Evolutionary conservation across 176 grass and related monocot species (phyloP), one percentile per base, ranked within the genome.

Genomic region (Rhipidocladum racemiflorum): DNA sequence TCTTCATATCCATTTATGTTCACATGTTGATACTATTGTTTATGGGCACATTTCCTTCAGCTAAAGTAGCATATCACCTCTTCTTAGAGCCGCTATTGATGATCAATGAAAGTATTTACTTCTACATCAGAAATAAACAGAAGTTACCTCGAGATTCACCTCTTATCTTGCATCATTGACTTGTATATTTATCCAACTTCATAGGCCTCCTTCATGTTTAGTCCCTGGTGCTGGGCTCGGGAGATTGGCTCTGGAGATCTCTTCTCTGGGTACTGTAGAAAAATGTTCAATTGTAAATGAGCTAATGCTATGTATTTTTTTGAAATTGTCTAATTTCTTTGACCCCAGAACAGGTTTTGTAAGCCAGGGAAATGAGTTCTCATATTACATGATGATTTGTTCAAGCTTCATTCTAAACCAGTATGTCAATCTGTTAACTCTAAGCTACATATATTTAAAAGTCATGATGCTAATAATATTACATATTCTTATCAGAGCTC

Each of bases 301-400:
- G 25, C 55, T 74, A 42, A 68, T 61, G 36, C 7, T 56, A 32
- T 74, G 25, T 73, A n/a, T 82, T 68, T 70, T 70, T 14, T 74
- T 75, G 78, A 81, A 66, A 72, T 71, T 88, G 43, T 54, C 7
- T 51, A 68, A 21, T 65, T 20, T 76, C 14, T 74, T 65, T 83
- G 13, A 12, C 20, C 18, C 46, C 77, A 85, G 46, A 55, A 74
- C 85, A 99, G 96, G 96, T 85, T 99, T 99, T 83, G 63, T 91
- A 75, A 95, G 96, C 89, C 92, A 99, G 85, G 92, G 92, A 67
- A 99, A 99, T 80, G 96, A 99, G 36, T 99, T 99, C 64, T 99
- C 96, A 55, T 99, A 99, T 93, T 95, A 95, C 83, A 95, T 95
- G 91, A 84, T 99, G 92, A 95, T 95, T 67, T 99, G 96, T 88